Conservation (phyloP, 768 basidiomycete genomes). For the Lactarius hengduanensis region DNA sequence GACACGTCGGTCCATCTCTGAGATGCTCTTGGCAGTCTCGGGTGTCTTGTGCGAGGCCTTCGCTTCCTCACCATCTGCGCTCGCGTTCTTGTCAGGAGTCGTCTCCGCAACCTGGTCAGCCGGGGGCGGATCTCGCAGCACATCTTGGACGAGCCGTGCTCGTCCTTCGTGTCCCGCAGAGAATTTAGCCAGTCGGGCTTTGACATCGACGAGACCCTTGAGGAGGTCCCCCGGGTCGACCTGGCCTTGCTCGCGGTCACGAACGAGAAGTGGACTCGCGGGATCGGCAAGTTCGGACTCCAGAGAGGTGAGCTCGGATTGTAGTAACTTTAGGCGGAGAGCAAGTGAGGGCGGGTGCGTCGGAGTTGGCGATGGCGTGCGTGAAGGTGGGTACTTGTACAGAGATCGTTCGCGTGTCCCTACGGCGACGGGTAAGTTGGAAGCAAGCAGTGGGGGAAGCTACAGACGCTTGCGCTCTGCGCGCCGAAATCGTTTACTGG, state of each 20-base stretch:
- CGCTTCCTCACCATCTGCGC: slow-evolving; percentile 15
- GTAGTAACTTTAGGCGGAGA: slow-evolving; percentile 54
- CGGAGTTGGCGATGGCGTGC: slow-evolving; percentile 47
- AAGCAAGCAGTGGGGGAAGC: not conserved
- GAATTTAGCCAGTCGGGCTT: slow-evolving; percentile 66
- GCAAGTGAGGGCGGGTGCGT: slow-evolving; percentile 37
- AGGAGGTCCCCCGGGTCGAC: slow-evolving; percentile 76
- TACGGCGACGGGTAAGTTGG: slow-evolving; percentile 39
- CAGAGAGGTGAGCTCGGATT: slow-evolving; percentile 74
- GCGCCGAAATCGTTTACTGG: slow-evolving; percentile 65
- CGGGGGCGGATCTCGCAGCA: slow-evolving; percentile 43
- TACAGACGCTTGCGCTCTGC: slow-evolving; percentile 58
- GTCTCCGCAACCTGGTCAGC: slow-evolving; percentile 27
- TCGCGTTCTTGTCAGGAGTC: slow-evolving; percentile 26
- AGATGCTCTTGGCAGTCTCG: slow-evolving; percentile 48
- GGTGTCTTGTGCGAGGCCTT: slow-evolving; percentile 18
- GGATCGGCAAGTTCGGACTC: slow-evolving; percentile 84
- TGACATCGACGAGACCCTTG: slow-evolving; percentile 72
- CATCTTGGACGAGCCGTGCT: slow-evolving; percentile 57
- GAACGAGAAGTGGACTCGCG: slow-evolving; percentile 63
- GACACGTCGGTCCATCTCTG: slow-evolving; percentile 80
- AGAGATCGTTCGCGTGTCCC: slow-evolving; percentile 47
- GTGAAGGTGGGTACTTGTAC: slow-evolving; percentile 70
- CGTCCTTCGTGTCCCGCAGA: slow-evolving; percentile 63
- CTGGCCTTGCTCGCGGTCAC: slow-evolving; percentile 56